phyloP scores from a whole-genome alignment of 2,329 filamentous ascomycete genomes.

The Fusarium marasasianum region DNA sequence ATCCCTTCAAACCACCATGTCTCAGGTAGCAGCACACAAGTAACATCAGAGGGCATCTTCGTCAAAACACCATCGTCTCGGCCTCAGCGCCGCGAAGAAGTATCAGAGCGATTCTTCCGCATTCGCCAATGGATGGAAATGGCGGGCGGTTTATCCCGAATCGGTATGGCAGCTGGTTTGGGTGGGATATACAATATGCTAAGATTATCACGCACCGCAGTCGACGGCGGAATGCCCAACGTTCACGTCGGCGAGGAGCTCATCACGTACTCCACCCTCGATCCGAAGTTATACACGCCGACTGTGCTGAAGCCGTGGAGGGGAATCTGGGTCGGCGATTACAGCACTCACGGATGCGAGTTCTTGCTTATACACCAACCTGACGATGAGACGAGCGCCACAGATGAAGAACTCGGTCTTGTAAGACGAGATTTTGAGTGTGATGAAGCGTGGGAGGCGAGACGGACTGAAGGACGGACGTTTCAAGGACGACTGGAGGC shows the following conservation, averaged over 20 bases:
- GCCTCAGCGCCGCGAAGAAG: slow-evolving; percentile 63
- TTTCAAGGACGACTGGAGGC: slow-evolving; percentile 79
- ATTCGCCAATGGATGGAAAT: slow-evolving; percentile 82
- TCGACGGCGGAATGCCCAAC: slow-evolving; percentile 43
- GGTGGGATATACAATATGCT: slow-evolving; percentile 30
- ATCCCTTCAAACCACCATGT: slow-evolving; percentile 72
- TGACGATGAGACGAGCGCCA: slow-evolving; percentile 51
- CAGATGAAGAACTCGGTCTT: slow-evolving; percentile 54
- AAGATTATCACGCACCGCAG: slow-evolving; percentile 22
- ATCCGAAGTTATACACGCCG: slow-evolving; percentile 79
- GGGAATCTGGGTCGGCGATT: slow-evolving; percentile 93
- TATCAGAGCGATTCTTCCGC: slow-evolving; percentile 77
- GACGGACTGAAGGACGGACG: slow-evolving; percentile 57
- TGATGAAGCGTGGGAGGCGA: slow-evolving; percentile 55
- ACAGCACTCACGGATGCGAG: slow-evolving; percentile 87
- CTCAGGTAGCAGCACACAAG: slow-evolving; percentile 41
- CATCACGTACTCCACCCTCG: slow-evolving; percentile 76
- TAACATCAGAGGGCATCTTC: slow-evolving; percentile 34
- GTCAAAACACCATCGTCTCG: slow-evolving; percentile 43
- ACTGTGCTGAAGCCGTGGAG: slow-evolving; percentile 83
- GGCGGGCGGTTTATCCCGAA: slow-evolving; percentile 46
- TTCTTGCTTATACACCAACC: slow-evolving; percentile 85
- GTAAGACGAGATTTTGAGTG: slow-evolving; percentile 54
- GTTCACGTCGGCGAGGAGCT: slow-evolving; percentile 64
- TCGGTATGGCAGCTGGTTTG: slow-evolving; percentile 43